A percentile compares a stretch with the other conserved stretches of the same genome.
phyloP scores from a whole-genome alignment of 1,139 yeast species.

The Zygosaccharomyces pseudobailii region DNA sequence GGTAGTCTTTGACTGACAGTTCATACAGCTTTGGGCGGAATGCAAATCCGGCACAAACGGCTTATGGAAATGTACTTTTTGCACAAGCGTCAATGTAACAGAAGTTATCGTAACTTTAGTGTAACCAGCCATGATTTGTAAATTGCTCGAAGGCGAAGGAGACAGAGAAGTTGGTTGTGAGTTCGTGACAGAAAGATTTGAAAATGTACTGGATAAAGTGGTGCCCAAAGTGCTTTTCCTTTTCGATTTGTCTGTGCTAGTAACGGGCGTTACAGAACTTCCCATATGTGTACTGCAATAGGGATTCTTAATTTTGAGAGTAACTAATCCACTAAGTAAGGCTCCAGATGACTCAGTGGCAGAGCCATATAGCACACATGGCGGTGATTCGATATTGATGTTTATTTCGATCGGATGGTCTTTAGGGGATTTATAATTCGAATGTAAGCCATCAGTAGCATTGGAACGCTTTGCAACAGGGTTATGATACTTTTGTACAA shows the following conservation, averaged over 20 bases:
- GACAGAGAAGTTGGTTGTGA: slow-evolving; percentile 7
- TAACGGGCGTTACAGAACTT: slow-evolving; percentile 8
- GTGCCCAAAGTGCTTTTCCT: slow-evolving; percentile 15
- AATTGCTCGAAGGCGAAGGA: slow-evolving; percentile 15
- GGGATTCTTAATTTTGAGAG: slow-evolving; percentile 24
- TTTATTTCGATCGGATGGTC: slow-evolving; percentile 44
- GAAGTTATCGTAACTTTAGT: slow-evolving; percentile 41
- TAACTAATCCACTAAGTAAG: slow-evolving; percentile 70
- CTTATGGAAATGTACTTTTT: slow-evolving; percentile 57
- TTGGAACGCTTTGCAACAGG: slow-evolving; percentile 5
- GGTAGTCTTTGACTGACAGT: slow-evolving; percentile 51
- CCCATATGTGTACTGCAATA: slow-evolving; percentile 7
- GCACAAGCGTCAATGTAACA: slow-evolving; percentile 65
- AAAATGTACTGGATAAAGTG: slow-evolving; percentile 14
- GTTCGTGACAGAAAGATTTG: slow-evolving; percentile 15
- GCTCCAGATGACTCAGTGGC: slow-evolving; percentile 83
- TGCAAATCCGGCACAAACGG: slow-evolving; percentile 59
- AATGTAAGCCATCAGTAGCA: slow-evolving; percentile 5
- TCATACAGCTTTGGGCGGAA: slow-evolving; percentile 48
- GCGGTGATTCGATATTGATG: slow-evolving; percentile 82
- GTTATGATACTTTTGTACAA: slow-evolving; percentile 9
- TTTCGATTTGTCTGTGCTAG: slow-evolving; percentile 9
- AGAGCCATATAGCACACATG: slow-evolving; percentile 75
- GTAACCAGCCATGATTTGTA: slow-evolving; percentile 22
- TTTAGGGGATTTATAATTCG: slow-evolving; percentile 4